Base-by-base conservation (phyloP, 169 alveolate species). In the Cryptosporidium ubiquitum region DNA sequence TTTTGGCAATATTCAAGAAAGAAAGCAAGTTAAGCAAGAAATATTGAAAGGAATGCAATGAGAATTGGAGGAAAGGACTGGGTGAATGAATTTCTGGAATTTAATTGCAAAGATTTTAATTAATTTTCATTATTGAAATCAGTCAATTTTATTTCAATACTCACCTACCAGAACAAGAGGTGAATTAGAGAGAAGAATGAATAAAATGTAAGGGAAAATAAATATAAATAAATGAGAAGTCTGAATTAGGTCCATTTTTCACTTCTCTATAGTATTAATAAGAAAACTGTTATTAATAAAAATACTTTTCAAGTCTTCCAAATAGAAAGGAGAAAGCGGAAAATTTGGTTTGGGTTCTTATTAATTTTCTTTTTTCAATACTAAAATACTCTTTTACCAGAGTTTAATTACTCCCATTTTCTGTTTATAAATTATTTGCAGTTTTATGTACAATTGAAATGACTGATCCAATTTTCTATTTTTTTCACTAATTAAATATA, bases 141-240 rank as follows among this genome's bases (percentile, higher is more conserved):
- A 14, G 4, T 47, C 2, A n/a, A 58, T 58, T 58, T 20, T n/a
- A 31, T 58, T 26, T 58, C 33, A 58, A 23, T 58, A 31, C 12
- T 31, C 68, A 23, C 68, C 68, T 31, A 58, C 68, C n/a, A 31
- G 2, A 20, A 1, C 23, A 18, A 0, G 37, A 58, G 68, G 37
- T 58, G 68, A 58, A 20, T 31, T 26, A 7, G 68, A 9, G 12
- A 58, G 40, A 58, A 10, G 20, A 3, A 9, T 58, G 18, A 23
- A 31, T 31, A n/a, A 58, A 58, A 23, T 58, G 10, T 58, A 58
- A 31, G 10, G 37, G 39, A 12, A 20, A 58, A 31, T 31, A 31
- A 58, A 58, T 58, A 10, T 58, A 26, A 31, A 58, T 26, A n/a
- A 58, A 20, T 58, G 68, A 31, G n/a, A 58, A 58, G 68, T 58